Percentiles rank a stretch among this genome's conserved stretches.
Evolutionary conservation across 176 grass and related monocot species (phyloP).

Genomic region (Phoenix dactylifera): DNA sequence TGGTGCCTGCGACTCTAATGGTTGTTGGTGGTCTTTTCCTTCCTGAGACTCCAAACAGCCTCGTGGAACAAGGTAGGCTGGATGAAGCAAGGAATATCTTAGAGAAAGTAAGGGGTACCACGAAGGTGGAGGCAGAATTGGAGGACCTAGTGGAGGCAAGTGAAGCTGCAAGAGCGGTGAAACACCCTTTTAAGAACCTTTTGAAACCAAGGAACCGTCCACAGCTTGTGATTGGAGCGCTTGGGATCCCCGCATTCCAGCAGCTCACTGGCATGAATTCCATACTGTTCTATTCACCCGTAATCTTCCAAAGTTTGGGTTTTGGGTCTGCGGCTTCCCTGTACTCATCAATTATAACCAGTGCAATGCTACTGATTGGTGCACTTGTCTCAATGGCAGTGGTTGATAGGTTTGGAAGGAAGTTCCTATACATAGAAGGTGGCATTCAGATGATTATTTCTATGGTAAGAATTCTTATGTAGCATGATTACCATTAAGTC

Average conservation of each 20-base stretch:
- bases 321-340: slow-evolving; percentile 12
- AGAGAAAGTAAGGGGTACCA: slow-evolving; percentile 40
- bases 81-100: slow-evolving; percentile 17
- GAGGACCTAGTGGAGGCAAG: slow-evolving; percentile 33
- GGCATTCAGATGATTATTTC: slow-evolving; percentile 10
- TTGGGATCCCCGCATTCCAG: slow-evolving; percentile 5
- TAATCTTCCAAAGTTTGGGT: slow-evolving; percentile 9
- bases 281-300: slow-evolving; percentile 11
- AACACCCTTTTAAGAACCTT: slow-evolving; percentile 34
- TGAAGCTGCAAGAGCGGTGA: slow-evolving; percentile 13
- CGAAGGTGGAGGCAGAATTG: slow-evolving; percentile 30
- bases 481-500: no score
- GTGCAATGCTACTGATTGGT: slow-evolving; percentile 10
- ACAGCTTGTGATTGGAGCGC: background rate
- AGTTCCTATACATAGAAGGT: slow-evolving; percentile 10
- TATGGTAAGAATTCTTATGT: background rate
- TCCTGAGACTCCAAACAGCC: slow-evolving; percentile 53
- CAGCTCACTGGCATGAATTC: slow-evolving; percentile 8
- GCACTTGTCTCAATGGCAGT: slow-evolving; percentile 10
- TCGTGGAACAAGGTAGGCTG: slow-evolving; percentile 29
- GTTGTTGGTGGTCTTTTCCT: slow-evolving; percentile 31
- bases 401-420: slow-evolving; percentile 1
- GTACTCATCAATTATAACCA: slow-evolving; percentile 7
- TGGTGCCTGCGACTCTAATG: slow-evolving; percentile 15
- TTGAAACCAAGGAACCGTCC: background rate